phyloP scores from a whole-genome alignment of 2,329 filamentous ascomycete genomes.

The Xylaria sp. region DNA sequence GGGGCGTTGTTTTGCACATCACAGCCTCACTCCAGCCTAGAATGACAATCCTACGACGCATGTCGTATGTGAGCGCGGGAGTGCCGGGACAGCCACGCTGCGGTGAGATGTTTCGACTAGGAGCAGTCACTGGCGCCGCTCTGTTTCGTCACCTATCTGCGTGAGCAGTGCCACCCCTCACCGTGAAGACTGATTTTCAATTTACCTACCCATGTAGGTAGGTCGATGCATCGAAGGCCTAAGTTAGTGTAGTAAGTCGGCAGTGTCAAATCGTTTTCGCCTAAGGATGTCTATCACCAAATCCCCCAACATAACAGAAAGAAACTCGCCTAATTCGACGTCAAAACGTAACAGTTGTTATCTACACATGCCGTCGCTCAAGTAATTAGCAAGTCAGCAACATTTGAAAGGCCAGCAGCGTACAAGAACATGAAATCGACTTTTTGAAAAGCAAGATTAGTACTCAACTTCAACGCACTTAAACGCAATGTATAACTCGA shows the following conservation, averaged over 20 bases:
- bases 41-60: neutral
- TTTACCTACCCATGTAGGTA: neutral
- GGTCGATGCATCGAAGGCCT: neutral
- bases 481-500: too few relatives aligned
- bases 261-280: neutral
- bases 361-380: neutral
- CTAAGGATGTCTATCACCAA: neutral
- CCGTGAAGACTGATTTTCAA: slow-evolving; percentile 9
- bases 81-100: slow-evolving; percentile 12
- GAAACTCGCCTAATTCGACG: too few relatives aligned
- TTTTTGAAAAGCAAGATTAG: neutral
- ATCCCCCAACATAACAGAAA: too few relatives aligned
- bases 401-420: neutral
- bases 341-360: neutral
- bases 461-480: neutral
- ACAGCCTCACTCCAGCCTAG: neutral
- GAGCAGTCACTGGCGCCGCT: slow-evolving; percentile 2
- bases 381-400: neutral
- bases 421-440: neutral
- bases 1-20: neutral
- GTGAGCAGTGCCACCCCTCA: neutral
- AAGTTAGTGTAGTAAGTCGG: neutral
- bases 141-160: slow-evolving; percentile 6
- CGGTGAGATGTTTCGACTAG: slow-evolving; percentile 18
- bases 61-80: neutral